Evolutionary conservation across 805 yeast genomes (phyloP).

Genomic region (Pichia exigua): DNA sequence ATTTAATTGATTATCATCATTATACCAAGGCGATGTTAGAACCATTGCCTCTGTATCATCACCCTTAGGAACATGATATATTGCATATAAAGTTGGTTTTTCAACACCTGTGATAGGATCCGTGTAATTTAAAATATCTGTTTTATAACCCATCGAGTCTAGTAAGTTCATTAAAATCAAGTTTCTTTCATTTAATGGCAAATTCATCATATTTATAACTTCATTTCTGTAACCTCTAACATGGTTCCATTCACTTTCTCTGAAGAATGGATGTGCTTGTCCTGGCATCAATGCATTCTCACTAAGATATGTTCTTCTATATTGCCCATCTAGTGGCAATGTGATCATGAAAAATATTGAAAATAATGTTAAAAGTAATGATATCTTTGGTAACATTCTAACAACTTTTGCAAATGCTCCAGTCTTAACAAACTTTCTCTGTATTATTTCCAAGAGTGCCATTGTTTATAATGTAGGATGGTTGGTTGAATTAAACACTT

Average conservation of each 20-base stretch:
- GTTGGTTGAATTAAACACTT: neutral
- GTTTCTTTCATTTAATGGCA: constrained; percentile 33
- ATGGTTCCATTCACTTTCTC: constrained; percentile 92
- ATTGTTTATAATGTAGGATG: constrained; percentile 17
- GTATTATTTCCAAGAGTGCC: constrained; percentile 41
- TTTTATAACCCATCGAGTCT: constrained; percentile 62
- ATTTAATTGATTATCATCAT: constrained; percentile 56
- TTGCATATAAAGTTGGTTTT: constrained; percentile 49
- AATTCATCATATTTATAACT: constrained; percentile 32
- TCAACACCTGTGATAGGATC: constrained; percentile 16
- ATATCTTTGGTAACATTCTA: constrained; percentile 34
- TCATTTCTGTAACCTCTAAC: constrained; percentile 77
- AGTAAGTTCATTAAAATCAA: constrained; percentile 50
- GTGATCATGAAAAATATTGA: constrained; percentile 54
- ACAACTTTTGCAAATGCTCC: constrained; percentile 42
- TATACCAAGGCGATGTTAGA: constrained; percentile 79
- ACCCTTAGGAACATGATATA: constrained; percentile 88
- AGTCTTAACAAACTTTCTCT: constrained; percentile 34
- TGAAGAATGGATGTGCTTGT: constrained; percentile 83
- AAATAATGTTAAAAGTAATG: constrained; percentile 33
- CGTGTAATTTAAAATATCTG: constrained; percentile 34
- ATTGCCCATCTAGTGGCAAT: constrained; percentile 78
- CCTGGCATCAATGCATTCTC: constrained; percentile 98
- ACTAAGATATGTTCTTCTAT: constrained; percentile 74
- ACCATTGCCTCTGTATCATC: constrained; percentile 96